A percentile compares a stretch with the other conserved stretches of the same genome.
Evolutionary conservation across 305 asterid genomes (phyloP).

Genomic region (Striga hermonthica): DNA sequence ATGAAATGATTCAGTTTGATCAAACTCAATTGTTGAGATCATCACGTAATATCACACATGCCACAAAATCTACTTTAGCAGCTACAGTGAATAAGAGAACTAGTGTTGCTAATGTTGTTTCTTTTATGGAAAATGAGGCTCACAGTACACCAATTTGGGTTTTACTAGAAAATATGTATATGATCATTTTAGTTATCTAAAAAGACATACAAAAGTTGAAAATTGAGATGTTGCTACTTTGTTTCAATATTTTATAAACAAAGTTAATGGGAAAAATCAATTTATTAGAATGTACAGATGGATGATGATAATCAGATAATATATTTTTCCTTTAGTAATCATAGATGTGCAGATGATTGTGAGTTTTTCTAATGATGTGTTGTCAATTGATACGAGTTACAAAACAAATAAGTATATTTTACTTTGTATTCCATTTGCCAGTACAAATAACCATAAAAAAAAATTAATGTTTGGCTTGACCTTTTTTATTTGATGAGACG

Average conservation of each 20-base stretch:
- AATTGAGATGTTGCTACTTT: background rate
- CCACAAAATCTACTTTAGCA: no score
- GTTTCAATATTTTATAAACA: background rate
- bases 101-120: no score
- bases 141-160: no score
- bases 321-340: background rate
- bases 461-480: background rate
- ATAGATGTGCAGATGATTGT: background rate
- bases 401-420: background rate
- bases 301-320: background rate
- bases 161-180: background rate
- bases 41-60: background rate
- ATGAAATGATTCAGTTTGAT: background rate
- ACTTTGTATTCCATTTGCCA: background rate
- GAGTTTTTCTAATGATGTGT: slow-evolving; percentile 9
- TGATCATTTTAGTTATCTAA: background rate
- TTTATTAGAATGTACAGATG: slow-evolving; percentile 10
- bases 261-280: background rate
- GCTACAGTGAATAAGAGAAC: no score
- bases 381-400: background rate
- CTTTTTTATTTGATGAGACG: background rate
- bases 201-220: background rate
- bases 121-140: no score
- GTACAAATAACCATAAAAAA: background rate
- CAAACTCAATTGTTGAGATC: background rate